A percentile compares a stretch with the other conserved stretches of the same genome.
These are phyloP conservation scores for Coemansia umbellata DNA, from an alignment of 192 early-diverging fungal genomes.

Conservation along the genomic window DNA sequence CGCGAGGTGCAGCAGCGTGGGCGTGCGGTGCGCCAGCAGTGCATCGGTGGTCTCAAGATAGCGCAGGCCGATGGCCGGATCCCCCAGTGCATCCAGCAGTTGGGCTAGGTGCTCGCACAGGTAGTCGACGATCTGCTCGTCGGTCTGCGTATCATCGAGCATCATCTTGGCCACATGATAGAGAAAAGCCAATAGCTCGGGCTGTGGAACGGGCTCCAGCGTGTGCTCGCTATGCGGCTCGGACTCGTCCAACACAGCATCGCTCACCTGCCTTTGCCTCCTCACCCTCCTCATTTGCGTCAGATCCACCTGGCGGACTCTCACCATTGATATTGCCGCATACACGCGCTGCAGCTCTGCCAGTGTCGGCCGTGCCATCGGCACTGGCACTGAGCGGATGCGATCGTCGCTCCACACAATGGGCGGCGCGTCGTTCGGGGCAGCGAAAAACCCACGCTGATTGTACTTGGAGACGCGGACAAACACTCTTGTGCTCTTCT, in stretches of 20 bases:
- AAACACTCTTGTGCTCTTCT: slow-evolving; percentile 65
- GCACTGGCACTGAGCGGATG: slow-evolving; percentile 71
- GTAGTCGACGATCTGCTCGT: slow-evolving; percentile 53
- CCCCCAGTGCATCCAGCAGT: slow-evolving; percentile 54
- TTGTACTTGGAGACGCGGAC: slow-evolving; percentile 54
- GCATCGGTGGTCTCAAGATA: slow-evolving; percentile 46
- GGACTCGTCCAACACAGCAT: background rate
- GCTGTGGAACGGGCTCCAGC: slow-evolving; percentile 34
- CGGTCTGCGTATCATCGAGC: slow-evolving; percentile 14
- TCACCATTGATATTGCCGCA: slow-evolving; percentile 19
- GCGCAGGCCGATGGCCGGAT: slow-evolving; percentile 49
- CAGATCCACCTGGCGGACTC: slow-evolving; percentile 7
- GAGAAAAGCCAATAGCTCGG: slow-evolving; percentile 36
- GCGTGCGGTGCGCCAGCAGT: slow-evolving; percentile 32
- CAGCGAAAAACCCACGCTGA: slow-evolving; percentile 24
- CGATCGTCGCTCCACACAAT: slow-evolving; percentile 48
- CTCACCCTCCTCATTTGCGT: background rate
- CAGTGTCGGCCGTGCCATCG: slow-evolving; percentile 67
- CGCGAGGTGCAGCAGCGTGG: slow-evolving; percentile 78
- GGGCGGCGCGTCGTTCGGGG: background rate
- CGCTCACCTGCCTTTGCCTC: background rate
- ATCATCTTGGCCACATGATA: slow-evolving; percentile 32
- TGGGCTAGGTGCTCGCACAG: slow-evolving; percentile 59
- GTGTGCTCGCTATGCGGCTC: slow-evolving; percentile 26
- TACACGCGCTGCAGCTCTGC: slow-evolving; percentile 42